A percentile compares a stretch with the other conserved stretches of the same genome.
Evolutionary conservation across 192 early-diverging fungal species (phyloP).

Genomic region (Haplosporangium gracile): DNA sequence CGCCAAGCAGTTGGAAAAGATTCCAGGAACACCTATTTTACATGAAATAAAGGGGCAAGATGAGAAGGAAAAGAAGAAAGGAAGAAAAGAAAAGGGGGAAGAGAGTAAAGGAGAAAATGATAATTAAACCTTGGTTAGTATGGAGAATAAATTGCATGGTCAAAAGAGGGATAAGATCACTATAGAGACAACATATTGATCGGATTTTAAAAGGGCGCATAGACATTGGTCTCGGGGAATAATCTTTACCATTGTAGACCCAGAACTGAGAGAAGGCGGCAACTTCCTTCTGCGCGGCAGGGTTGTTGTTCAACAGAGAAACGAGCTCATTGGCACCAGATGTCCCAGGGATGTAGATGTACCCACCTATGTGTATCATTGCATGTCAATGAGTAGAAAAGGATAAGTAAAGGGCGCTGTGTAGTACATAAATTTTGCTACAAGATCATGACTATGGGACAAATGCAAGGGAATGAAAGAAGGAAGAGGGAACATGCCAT

Average conservation of each 20-base stretch:
- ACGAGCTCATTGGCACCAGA: conserved; percentile 31
- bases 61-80: too few relatives aligned
- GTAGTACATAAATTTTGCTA: background rate
- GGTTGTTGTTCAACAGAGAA: conserved; percentile 33
- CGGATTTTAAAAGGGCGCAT: too few relatives aligned
- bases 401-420: background rate
- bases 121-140: background rate
- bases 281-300: conserved; percentile 30
- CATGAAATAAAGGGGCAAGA: too few relatives aligned
- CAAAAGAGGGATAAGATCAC: too few relatives aligned
- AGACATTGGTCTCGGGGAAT: too few relatives aligned
- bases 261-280: conserved; percentile 36
- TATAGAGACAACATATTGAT: too few relatives aligned
- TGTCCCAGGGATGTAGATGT: conserved; percentile 42
- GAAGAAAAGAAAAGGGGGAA: background rate
- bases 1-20: conserved; percentile 37
- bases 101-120: background rate
- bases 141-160: too few relatives aligned
- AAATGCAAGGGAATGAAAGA: background rate
- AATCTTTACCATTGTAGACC: conserved; percentile 42
- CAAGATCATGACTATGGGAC: background rate
- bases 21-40: conserved; percentile 21
- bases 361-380: conserved; percentile 18
- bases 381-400: background rate
- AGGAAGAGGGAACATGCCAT: conserved; percentile 15